phyloP scores from a whole-genome alignment of 371 early-diverging fungal genomes.

The Apophysomyces variabilis region DNA sequence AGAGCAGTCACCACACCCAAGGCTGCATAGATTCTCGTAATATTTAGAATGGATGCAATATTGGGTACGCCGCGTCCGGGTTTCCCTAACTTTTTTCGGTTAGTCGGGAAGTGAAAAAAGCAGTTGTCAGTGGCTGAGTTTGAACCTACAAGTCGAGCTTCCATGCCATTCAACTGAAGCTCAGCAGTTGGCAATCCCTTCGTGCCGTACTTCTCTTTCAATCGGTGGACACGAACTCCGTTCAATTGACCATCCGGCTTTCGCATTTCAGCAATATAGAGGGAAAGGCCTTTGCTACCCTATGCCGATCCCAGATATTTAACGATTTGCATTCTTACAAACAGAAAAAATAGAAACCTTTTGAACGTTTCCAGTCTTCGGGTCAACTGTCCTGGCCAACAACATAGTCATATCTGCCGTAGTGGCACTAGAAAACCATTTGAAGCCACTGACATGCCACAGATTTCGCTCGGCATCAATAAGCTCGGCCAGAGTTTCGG shows the following conservation, averaged over 20 bases:
- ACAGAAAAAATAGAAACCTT: slow-evolving; percentile 17
- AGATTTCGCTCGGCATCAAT: slow-evolving; percentile 36
- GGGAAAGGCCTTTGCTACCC: slow-evolving; percentile 63
- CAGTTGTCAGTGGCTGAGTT: neutral
- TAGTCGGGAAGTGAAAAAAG: neutral
- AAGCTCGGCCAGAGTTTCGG: slow-evolving; percentile 61
- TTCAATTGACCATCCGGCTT: slow-evolving; percentile 58
- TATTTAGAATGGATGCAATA: slow-evolving; percentile 67
- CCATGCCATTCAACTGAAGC: slow-evolving; percentile 59
- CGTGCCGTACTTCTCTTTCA: slow-evolving; percentile 74
- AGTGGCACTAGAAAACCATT: slow-evolving; percentile 78
- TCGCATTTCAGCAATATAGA: slow-evolving; percentile 65
- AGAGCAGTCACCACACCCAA: slow-evolving; percentile 53
- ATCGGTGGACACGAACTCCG: slow-evolving; percentile 63
- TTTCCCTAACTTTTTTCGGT: slow-evolving; percentile 39
- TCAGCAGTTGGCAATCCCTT: slow-evolving; percentile 78
- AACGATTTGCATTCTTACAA: neutral
- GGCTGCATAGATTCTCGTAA: slow-evolving; percentile 68
- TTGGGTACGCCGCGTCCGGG: slow-evolving; percentile 61
- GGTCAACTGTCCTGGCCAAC: slow-evolving; percentile 61
- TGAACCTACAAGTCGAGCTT: slow-evolving; percentile 52
- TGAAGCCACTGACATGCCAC: slow-evolving; percentile 69
- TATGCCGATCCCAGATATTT: slow-evolving; percentile 6
- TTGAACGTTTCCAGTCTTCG: slow-evolving; percentile 36
- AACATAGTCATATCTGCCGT: slow-evolving; percentile 71